Evolutionary conservation across 1,284 basidiomycete species (phyloP).

Genomic region (Malassezia sp.): DNA sequence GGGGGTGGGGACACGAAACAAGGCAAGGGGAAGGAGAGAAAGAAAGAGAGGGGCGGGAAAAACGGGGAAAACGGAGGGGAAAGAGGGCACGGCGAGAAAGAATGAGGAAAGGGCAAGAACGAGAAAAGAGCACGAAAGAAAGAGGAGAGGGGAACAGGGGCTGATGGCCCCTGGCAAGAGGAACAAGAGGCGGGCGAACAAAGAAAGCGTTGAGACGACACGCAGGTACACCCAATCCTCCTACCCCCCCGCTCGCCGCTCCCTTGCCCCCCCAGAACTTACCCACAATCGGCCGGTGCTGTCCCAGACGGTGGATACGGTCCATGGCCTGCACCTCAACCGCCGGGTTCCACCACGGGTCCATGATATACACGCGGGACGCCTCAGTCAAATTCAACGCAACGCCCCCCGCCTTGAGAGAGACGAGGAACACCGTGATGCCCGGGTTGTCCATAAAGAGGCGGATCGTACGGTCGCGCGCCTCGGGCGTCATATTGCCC

Average conservation of each 20-base stretch:
- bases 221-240: too few relatives aligned
- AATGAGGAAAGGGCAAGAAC: too few relatives aligned
- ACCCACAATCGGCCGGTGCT: constrained; percentile 59
- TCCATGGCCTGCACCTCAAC: constrained; percentile 70
- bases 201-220: too few relatives aligned
- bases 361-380: constrained; percentile 45
- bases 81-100: too few relatives aligned
- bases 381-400: constrained; percentile 51
- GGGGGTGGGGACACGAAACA: neutral
- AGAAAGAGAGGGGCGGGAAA: neutral
- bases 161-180: too few relatives aligned
- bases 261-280: too few relatives aligned
- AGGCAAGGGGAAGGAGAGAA: neutral
- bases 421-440: constrained; percentile 90
- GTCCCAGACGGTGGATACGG: constrained; percentile 71
- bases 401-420: constrained; percentile 87
- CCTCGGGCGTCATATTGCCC: constrained; percentile 92
- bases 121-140: too few relatives aligned
- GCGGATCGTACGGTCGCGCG: constrained; percentile 84
- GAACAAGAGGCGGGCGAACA: too few relatives aligned
- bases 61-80: too few relatives aligned
- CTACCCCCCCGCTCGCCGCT: too few relatives aligned
- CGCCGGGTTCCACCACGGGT: constrained; percentile 46
- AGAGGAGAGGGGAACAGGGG: too few relatives aligned
- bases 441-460: constrained; percentile 89